Percentiles rank a stretch among this genome's conserved stretches.
Evolutionary conservation across 2,329 filamentous ascomycete genomes (phyloP).

Genomic region (Paraconiothyrium sp.): DNA sequence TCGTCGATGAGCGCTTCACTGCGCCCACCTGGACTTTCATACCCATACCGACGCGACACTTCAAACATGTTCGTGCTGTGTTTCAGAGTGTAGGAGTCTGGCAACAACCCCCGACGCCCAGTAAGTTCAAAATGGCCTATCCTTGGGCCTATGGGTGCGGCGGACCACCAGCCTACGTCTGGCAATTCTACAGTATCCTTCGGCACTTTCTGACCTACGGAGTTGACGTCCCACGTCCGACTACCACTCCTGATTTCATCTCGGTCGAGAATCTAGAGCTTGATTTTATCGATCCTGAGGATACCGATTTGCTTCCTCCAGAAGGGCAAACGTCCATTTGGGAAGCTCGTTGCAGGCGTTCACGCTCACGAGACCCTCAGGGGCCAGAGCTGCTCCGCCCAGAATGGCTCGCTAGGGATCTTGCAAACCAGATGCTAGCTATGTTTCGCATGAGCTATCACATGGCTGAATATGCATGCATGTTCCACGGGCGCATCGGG

Average conservation of each 20-base stretch:
- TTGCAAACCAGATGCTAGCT: neutral
- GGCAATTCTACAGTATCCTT: slow-evolving; percentile 11
- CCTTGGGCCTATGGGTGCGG: slow-evolving; percentile 8
- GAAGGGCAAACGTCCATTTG: neutral
- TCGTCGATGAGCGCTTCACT: slow-evolving; percentile 13
- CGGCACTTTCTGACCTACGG: slow-evolving; percentile 9
- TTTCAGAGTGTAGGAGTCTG: slow-evolving; percentile 15
- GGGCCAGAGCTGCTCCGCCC: slow-evolving; percentile 11
- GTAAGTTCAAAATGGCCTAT: neutral
- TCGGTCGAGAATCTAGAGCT: slow-evolving; percentile 13
- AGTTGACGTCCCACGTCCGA: neutral
- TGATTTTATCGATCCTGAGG: slow-evolving; percentile 16
- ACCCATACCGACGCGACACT: neutral
- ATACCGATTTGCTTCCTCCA: slow-evolving; percentile 4
- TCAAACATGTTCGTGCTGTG: neutral
- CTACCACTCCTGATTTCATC: neutral
- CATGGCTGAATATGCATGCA: neutral
- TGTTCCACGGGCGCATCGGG: slow-evolving; percentile 15
- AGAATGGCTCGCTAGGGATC: neutral
- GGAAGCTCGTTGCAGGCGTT: neutral
- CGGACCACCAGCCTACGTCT: slow-evolving; percentile 12
- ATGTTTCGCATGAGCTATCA: slow-evolving; percentile 10
- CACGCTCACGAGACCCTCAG: neutral
- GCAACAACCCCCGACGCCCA: neutral
- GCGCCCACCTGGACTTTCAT: slow-evolving; percentile 12